A percentile compares a stretch with the other conserved stretches of the same genome.
Evolutionary conservation across 2,329 filamentous ascomycete species (phyloP).

Genomic region (Tolypocladium guangdongense): DNA sequence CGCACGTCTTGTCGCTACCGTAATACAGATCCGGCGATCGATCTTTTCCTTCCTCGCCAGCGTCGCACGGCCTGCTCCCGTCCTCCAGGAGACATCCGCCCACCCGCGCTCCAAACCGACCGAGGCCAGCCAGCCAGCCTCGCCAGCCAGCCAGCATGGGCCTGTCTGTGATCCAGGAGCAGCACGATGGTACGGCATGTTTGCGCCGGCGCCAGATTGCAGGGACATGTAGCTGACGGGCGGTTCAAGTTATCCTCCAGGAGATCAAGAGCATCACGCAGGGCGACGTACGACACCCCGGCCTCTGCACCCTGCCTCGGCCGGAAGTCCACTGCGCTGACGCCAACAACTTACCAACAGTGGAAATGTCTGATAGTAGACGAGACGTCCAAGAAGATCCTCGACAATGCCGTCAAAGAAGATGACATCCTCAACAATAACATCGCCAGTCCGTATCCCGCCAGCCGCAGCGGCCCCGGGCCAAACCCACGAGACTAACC

Average conservation of each 20-base stretch:
- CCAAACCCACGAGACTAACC: constrained; percentile 6
- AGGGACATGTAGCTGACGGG: not conserved
- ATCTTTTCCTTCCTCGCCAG: not conserved
- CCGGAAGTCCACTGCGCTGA: not conserved
- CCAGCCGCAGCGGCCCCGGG: constrained; percentile 3
- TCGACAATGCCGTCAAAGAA: constrained; percentile 85
- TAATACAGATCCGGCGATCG: not conserved
- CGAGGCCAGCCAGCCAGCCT: constrained; percentile 12
- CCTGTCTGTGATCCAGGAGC: constrained; percentile 73
- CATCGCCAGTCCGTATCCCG: constrained; percentile 65
- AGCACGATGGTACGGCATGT: constrained; percentile 40
- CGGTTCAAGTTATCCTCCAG: constrained; percentile 21
- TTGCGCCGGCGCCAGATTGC: not conserved
- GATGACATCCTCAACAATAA: constrained; percentile 97
- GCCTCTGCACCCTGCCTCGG: not conserved
- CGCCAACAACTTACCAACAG: constrained; percentile 31
- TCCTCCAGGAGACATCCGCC: not conserved
- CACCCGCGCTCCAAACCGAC: constrained; percentile 6
- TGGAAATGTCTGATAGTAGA: constrained; percentile 97
- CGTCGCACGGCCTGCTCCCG: not conserved
- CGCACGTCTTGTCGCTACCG: not conserved
- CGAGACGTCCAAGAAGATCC: constrained; percentile 67
- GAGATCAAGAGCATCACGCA: constrained; percentile 65
- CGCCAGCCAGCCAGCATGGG: constrained; percentile 52
- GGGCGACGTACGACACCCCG: constrained; percentile 54